phyloP scores from a whole-genome alignment of 192 early-diverging fungal species.

The Linnemannia hyalina region DNA sequence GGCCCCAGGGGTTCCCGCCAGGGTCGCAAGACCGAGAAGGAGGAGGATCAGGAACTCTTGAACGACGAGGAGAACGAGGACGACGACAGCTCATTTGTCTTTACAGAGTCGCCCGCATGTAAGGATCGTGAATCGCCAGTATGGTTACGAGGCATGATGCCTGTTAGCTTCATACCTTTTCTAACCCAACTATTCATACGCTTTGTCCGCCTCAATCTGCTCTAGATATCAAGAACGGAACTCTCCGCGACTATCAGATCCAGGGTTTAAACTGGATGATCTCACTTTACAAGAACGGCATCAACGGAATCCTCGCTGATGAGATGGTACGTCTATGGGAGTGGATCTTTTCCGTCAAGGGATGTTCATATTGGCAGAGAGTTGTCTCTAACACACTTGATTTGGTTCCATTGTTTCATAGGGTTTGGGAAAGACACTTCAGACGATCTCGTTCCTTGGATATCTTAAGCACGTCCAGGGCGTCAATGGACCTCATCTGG shows the following conservation, averaged over 20 bases:
- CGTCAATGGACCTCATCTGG: slow-evolving; percentile 89
- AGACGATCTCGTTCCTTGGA: slow-evolving; percentile 96
- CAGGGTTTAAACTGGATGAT: slow-evolving; percentile 99
- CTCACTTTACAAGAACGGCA: slow-evolving; percentile 94
- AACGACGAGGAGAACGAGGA: slow-evolving; percentile 78
- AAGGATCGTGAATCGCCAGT: slow-evolving; percentile 10
- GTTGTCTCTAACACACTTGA: not conserved
- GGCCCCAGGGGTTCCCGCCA: slow-evolving; percentile 75
- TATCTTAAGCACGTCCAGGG: slow-evolving; percentile 89
- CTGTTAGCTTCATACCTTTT: not conserved
- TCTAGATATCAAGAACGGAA: slow-evolving; percentile 91
- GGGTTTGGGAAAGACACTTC: slow-evolving; percentile 97
- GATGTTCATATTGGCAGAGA: not conserved
- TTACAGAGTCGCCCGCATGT: slow-evolving; percentile 94
- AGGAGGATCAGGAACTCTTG: slow-evolving; percentile 96
- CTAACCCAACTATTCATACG: not conserved
- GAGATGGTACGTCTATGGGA: slow-evolving; percentile 80
- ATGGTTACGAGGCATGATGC: not conserved
- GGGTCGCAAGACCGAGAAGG: slow-evolving; percentile 96
- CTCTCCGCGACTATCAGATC: slow-evolving; percentile 95
- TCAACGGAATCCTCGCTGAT: slow-evolving; percentile 99
- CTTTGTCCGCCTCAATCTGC: not conserved
- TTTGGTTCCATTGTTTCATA: slow-evolving; percentile 23
- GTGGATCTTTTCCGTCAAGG: not conserved
- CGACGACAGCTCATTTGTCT: slow-evolving; percentile 70